Evolutionary conservation across 176 grass and related monocot species (phyloP), one percentile per base, ranked within the genome.

Genomic region (Oryza longistaminata): DNA sequence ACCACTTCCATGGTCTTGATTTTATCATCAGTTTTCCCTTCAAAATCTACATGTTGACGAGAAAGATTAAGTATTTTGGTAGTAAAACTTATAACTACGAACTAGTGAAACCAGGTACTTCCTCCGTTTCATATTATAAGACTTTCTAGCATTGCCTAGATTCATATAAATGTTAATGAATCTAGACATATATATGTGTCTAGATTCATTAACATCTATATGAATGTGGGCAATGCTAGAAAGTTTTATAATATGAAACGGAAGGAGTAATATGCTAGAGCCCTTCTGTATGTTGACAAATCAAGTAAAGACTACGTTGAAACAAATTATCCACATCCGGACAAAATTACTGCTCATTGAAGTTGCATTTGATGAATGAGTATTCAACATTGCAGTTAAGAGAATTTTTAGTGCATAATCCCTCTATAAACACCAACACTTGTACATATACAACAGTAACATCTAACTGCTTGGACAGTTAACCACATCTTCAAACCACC

Each of bases 1-100:
- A 95, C 85, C 31, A 80, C 85, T 92, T 94, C 93, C 80, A 88
- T 35, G 33, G 90, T 33, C 68, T 90, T 82, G 58, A 98, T 98
- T 88, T 94, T 98, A 70, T 92, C 91, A 78, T 95, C 96, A 35
- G 89, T 88, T 90, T 90, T 92, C 62, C 96, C 93, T 92, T 98
- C 93, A 81, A 92, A 88, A 89, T 98, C 96, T 90, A 82, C 9
- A 65, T 71, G 74, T 85, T 69, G 25, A 77, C n/a, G 33, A 74
- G 10, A 87, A 82, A 78, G 21, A 71, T 82, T 84, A 17, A 68
- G 26, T 80, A 29, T 3, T 24, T 6, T 24, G 5, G 9, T 49
- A 79, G 3, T 17, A 52, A 42, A 11, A 24, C 7, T 24, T 62
- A 22, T 33, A 53, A 19, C 0, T 71, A 52, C 25, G 25, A 11